These are phyloP conservation scores for Candida dajiaensis DNA, from an alignment of 805 yeast species.

Conservation along the genomic window DNA sequence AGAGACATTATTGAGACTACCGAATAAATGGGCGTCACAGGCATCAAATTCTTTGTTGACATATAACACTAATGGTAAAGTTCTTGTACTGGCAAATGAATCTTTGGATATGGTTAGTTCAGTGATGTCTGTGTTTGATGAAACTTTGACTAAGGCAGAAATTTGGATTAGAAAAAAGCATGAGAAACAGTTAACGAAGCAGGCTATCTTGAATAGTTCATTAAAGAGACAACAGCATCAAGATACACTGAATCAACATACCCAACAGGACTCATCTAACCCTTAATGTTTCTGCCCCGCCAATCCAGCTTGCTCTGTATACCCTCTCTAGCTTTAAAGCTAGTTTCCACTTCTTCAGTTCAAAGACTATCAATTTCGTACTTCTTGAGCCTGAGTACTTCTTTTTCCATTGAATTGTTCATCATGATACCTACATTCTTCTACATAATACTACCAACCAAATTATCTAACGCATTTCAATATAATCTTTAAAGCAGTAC, in stretches of 20 bases:
- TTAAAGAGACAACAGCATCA: constrained; percentile 10
- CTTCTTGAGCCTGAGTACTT: too few relatives aligned
- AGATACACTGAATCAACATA: background rate
- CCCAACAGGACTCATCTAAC: background rate
- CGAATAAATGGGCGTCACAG: constrained; percentile 59
- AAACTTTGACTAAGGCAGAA: constrained; percentile 80
- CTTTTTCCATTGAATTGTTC: too few relatives aligned
- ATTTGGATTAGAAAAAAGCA: constrained; percentile 60
- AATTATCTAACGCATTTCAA: background rate
- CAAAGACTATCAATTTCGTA: too few relatives aligned
- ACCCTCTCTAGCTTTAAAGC: background rate
- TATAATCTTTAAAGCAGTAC: background rate
- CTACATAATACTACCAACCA: background rate
- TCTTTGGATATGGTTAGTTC: constrained; percentile 78
- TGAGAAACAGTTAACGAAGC: constrained; percentile 28
- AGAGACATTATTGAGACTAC: constrained; percentile 68
- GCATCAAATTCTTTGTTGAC: constrained; percentile 13
- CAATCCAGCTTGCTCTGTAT: background rate
- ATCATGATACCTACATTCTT: too few relatives aligned
- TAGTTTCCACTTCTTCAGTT: background rate
- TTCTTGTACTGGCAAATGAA: constrained; percentile 80
- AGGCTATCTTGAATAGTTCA: constrained; percentile 21
- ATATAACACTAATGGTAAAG: constrained; percentile 54
- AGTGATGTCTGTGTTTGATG: constrained; percentile 79
- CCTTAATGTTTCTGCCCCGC: background rate